Evolutionary conservation across 2,329 filamentous ascomycete species (phyloP), one percentile per base, ranked within the genome.

Genomic region (Aspergillus glaucus): DNA sequence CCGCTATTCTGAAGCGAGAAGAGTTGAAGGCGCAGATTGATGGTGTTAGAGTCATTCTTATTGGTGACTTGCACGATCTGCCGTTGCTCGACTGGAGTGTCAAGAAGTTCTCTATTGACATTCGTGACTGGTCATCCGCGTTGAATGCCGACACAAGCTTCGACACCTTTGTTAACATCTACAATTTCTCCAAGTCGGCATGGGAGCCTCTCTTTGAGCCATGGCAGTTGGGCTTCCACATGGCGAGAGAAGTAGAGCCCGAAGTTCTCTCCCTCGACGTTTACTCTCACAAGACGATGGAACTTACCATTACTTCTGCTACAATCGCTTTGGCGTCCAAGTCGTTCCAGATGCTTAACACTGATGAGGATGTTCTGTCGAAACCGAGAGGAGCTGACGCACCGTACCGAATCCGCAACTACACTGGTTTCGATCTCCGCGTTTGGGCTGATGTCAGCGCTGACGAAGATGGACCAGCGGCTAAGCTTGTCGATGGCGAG

Each of bases 141-240:
- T 78, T 98, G 67, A 90, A 85, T 61, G 92, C 88, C 0, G 89
- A 96, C 63, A 87, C 89, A 0, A 86, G 82, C n/a, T 84, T 98
- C 43, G 89, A 96, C 54, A 89, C 92, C 55, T 95, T 95, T 68
- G 81, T 94, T 59, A 98, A 97, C 61, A 86, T 98, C 22, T 98
- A 95, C 76, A 98, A 98, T 69, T 98, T 98, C 71, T 93, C 93
- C 12, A 98, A 98, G 67, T 98, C 93, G 0, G 89, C 90, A 3
- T 98, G 93, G 93, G 93, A 98, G 67, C 93, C 93, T 3, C 73
- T 98, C 30, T 82, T 98, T 22, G 93, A 98, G 66, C 94, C 94
- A 6, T 98, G 93, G 93, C 84, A 92, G 56, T 77, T 97, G n/a
- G 90, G 90, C 2, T 83, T 98, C 57, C 88, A 94, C 54, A 82